Evolutionary conservation across 805 yeast genomes (phyloP), one percentile per base, ranked within the genome.

Genomic region (Saccharomycopsis fibuligera): DNA sequence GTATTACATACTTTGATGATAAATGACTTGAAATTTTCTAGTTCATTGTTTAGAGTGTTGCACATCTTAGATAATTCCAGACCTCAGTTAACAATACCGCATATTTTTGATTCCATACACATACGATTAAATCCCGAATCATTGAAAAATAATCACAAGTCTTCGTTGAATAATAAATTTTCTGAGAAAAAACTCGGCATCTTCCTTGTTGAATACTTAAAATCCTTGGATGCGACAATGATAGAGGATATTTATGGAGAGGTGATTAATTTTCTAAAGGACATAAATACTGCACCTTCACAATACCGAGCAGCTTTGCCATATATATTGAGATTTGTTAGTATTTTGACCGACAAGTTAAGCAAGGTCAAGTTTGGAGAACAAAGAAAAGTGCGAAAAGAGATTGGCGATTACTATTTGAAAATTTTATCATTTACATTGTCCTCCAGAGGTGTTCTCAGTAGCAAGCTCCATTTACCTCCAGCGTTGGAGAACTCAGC

Each of bases 11-110:
- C 81, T 5, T 62, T 90, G 50, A 72, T 87, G 16, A 61, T 61
- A 16, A 58, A 64, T 9, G 64, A 63, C 19, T 54, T 53, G 3
- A 56, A 57, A 16, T 57, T 61, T 4, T 52, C 53, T 24, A 55
- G 62, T 5, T 57, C 74, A 4, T 68, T 79, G 10, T 74, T 79
- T 57, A 83, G 81, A 55, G 59, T 86, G 1, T 62, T 86, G n/a
- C 88, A 86, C 61, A 81, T 85, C 2, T 66, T 90, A 43, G 96
- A 90, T 64, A 91, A 93, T 0, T 84, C 95, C 5, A 77, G 86
- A 54, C 85, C 95, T 0, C 85, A 80, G 49, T 58, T 77, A 4
- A 84, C 95, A 0, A 67, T 88, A 12, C 90, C 95, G 0, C 74
- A 76, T 56, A 66, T 89, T 3, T 69, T 86, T 55, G 71, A 76